Conservation (phyloP, 805 yeast species). For the Cyberlindnera sargentensis region DNA sequence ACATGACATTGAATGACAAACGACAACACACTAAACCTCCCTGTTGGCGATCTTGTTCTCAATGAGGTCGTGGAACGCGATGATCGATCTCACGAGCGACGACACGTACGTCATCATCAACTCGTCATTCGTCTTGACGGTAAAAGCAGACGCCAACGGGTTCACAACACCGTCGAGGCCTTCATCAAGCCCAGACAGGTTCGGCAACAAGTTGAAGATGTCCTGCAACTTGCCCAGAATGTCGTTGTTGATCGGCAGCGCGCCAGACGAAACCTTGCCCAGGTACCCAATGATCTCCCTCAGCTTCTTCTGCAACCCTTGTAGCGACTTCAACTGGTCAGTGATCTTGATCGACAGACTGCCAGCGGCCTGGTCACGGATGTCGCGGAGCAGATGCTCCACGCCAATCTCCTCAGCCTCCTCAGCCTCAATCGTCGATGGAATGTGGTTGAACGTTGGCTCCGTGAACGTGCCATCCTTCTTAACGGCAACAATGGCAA, state of each 20-base stretch:
- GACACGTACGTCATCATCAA: constrained; percentile 89
- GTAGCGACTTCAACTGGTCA: constrained; percentile 79
- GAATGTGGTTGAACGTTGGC: constrained; percentile 87
- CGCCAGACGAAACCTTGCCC: constrained; percentile 60
- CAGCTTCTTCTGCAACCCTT: constrained; percentile 77
- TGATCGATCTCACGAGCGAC: constrained; percentile 85
- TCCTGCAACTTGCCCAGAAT: constrained; percentile 92
- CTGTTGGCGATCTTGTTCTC: constrained; percentile 91
- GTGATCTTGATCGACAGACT: constrained; percentile 81
- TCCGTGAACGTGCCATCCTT: constrained; percentile 94
- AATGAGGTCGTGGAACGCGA: constrained; percentile 93
- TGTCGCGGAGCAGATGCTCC: constrained; percentile 89
- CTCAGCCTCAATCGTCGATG: constrained; percentile 90
- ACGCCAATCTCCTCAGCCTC: constrained; percentile 99
- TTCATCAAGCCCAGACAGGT: constrained; percentile 40
- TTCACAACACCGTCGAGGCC: constrained; percentile 29
- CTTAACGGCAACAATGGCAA: constrained; percentile 90
- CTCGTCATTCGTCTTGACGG: constrained; percentile 92
- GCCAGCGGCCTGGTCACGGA: constrained; percentile 95
- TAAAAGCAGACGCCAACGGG: constrained; percentile 72
- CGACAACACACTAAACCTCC: constrained; percentile 24
- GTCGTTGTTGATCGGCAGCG: constrained; percentile 81
- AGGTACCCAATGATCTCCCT: constrained; percentile 73
- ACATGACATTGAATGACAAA: neutral
- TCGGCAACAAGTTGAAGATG: constrained; percentile 88